Base-by-base conservation (phyloP, 176 grass and related monocot genomes). In the Avena sativa region DNA sequence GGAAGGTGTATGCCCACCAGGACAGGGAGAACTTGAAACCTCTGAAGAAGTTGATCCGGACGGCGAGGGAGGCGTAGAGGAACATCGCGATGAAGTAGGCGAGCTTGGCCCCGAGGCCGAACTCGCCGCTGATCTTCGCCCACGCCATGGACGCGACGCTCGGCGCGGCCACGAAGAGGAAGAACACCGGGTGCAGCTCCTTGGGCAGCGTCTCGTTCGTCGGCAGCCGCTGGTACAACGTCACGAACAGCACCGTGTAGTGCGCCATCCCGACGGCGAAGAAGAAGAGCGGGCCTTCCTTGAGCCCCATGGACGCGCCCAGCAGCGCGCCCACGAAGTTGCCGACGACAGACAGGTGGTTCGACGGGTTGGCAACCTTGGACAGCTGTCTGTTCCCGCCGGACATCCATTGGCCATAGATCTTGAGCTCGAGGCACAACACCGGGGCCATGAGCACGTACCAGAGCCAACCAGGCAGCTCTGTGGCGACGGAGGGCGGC, bases 1-100 rank as follows among this genome's bases (percentile, higher is more conserved):
- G 95, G 62, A 92, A 95, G 55, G 95, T 98, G 81, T 98, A 98
- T 0, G 93, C 95, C 95, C 95, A 98, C 95, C 95, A 98, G 50
- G 95, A 90, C 5, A 98, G 81, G 2, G 95, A 95, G 85, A 98
- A 98, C 77, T 83, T 68, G 91, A 98, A 95, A 9, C 95, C 95
- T 0, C 93, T 52, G 68, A 98, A 98, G 83, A 98, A 98, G 65
- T 98, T 98, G 74, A 98, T 88, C 57, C 95, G 82, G 26, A 95
- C 93, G 78, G 85, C 93, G 52, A 98, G 96, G 52, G 96, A 98
- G 30, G 89, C 74, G 84, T 98, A 98, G 14, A 98, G 90, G 91
- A 98, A 98, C 43, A 98, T 79, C 43, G 90, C 96, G 53, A 98
- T 82, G 81, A 98, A 98, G 83, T 91, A 95, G 23, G 84, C 62